Evolutionary conservation across 225 moss, liverwort and hornwort genomes (phyloP), one percentile per base, ranked within the genome.

Genomic region (Sphagnum tenellum): DNA sequence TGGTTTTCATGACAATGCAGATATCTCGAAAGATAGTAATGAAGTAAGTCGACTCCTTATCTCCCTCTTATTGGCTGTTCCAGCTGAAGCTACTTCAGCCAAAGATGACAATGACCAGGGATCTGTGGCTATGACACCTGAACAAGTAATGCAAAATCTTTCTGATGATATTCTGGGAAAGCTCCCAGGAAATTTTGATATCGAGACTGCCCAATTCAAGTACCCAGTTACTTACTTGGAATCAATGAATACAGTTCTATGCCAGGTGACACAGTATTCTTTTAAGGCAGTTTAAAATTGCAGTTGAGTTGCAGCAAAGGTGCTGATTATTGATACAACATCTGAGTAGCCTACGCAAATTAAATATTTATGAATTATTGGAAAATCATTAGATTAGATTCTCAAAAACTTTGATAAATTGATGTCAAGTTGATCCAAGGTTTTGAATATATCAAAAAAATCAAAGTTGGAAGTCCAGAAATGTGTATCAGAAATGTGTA

Each of bases 221-320:
- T 91, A 83, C 54, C 89, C 91, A 0, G 82, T 89, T 4, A 94
- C 83, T 0, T 94, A 89, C 63, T 77, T 73, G 61, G 89, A 94
- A 65, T 94, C 94, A 1, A 94, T 88, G 91, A 91, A 91, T 45
- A 91, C 83, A 0, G 94, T 91, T 11, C 66, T 91, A 49, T 94
- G 94, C 45, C 87, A 89, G 75, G 90, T 88, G 54, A 29, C 29
- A 1, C 29, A 29, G 29, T 29, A 7, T 60, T 7, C 60, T 53
- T 50, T 53, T 53, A 6, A 10, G 12, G 0, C 47, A 48, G 44
- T 66, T 29, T 12, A 2, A 44, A 48, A 12, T 48, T 47, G 49
- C 63, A 12, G 29, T 29, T 29, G 29, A 29, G 29, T 29, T 29
- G 1, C 29, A 29, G 29, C 1, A 29, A 29, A 29, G 29, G 29